Conservation (phyloP, 2,329 filamentous ascomycete species). For the Fusarium mundagurra region DNA sequence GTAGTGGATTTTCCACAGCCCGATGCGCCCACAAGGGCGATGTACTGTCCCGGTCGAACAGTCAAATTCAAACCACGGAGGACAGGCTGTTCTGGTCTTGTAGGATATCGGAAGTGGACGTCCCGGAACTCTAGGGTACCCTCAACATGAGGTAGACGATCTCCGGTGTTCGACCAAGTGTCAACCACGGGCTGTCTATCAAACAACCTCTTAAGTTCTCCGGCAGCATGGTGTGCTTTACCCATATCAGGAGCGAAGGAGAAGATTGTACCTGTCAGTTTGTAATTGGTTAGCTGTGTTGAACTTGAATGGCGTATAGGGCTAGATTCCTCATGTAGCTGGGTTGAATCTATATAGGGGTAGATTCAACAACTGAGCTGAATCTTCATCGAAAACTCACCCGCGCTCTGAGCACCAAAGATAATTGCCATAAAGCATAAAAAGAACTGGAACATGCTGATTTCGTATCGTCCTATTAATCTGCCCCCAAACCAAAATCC, state of each 20-base stretch:
- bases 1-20: conserved; percentile 96
- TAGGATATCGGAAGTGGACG: conserved; percentile 95
- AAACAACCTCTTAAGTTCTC: conserved; percentile 82
- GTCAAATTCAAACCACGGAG: conserved; percentile 82
- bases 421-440: conserved; percentile 88
- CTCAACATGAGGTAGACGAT: conserved; percentile 62
- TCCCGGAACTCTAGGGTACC: conserved; percentile 89
- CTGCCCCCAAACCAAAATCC: conserved; percentile 94
- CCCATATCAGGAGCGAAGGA: conserved; percentile 85
- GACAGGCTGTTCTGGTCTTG: conserved; percentile 89
- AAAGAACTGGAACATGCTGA: conserved; percentile 88
- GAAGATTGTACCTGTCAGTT: too few species aligned
- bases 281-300: too few species aligned
- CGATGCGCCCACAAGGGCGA: conserved; percentile 91
- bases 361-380: too few species aligned
- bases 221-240: conserved; percentile 87
- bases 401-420: conserved; percentile 48
- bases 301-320: too few species aligned
- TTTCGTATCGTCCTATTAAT: conserved; percentile 76
- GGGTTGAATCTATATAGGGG: too few species aligned
- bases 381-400: too few species aligned
- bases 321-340: too few species aligned
- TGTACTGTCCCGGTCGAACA: conserved; percentile 81
- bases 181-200: conserved; percentile 86
- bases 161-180: conserved; percentile 65